A percentile compares a stretch with the other conserved stretches of the same genome.
phyloP scores from a whole-genome alignment of 805 yeast genomes.

The Dipodascopsis uninucleata region DNA sequence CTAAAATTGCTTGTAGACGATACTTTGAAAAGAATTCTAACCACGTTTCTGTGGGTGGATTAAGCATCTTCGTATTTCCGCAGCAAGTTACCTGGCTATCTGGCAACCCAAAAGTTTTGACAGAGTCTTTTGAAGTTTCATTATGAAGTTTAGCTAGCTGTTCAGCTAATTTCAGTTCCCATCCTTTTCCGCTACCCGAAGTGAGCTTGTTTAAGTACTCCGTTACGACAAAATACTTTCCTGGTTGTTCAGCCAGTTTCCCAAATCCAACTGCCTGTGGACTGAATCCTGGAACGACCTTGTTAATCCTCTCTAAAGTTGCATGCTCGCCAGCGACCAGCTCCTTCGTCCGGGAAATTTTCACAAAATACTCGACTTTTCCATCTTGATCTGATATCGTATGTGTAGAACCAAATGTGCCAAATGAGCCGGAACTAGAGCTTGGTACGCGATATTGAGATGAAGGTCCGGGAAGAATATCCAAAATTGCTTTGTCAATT shows the following conservation, averaged over 20 bases:
- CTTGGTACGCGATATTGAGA: constrained; percentile 3
- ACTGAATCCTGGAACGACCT: constrained; percentile 14
- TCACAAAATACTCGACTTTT: constrained; percentile 9
- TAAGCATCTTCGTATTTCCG: constrained; percentile 21
- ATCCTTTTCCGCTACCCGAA: constrained; percentile 14
- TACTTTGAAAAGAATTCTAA: constrained; percentile 14
- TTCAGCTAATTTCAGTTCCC: constrained; percentile 14
- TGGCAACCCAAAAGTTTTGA: constrained; percentile 15
- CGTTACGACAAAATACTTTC: constrained; percentile 9
- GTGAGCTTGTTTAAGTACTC: constrained; percentile 5
- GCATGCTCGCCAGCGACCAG: constrained; percentile 13
- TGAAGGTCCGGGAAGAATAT: constrained; percentile 13
- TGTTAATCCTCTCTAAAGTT: constrained; percentile 10
- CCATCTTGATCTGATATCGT: constrained; percentile 5
- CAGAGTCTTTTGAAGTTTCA: not conserved
- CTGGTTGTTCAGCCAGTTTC: constrained; percentile 1
- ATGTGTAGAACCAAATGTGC: constrained; percentile 12
- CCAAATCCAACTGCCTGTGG: constrained; percentile 12
- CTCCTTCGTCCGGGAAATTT: constrained; percentile 1
- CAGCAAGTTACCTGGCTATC: constrained; percentile 20
- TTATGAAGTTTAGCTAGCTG: constrained; percentile 13
- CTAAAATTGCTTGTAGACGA: constrained; percentile 16
- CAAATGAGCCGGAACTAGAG: constrained; percentile 1
- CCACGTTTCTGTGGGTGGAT: constrained; percentile 23
- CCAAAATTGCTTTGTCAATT: no score